Conservation (phyloP, 805 yeast species). For the Lipomyces spencermartinsiae region DNA sequence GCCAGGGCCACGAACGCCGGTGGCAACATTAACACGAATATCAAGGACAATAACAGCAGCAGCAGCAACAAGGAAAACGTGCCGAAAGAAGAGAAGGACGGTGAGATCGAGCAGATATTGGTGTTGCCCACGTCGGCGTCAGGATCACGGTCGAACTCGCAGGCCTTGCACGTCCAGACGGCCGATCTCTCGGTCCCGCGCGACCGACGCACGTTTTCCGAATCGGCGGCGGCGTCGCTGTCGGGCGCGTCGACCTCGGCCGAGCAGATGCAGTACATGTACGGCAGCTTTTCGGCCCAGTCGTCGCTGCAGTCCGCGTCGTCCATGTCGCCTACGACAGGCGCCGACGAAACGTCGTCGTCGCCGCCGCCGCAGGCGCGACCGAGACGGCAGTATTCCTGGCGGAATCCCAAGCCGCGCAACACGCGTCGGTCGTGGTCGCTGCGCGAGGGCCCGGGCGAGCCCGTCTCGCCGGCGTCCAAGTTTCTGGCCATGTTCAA, state of each 20-base stretch:
- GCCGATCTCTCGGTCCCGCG: neutral
- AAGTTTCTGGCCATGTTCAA: conserved; percentile 29
- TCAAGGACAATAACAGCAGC: neutral
- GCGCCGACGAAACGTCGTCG: conserved; percentile 17
- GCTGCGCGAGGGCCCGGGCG: conserved; percentile 13
- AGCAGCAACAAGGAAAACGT: neutral
- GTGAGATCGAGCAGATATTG: neutral
- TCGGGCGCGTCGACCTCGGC: neutral
- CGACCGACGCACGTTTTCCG: conserved; percentile 4
- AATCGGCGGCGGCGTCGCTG: neutral
- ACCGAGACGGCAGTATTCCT: conserved; percentile 28
- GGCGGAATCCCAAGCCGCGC: conserved; percentile 36
- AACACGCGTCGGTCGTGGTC: conserved; percentile 29
- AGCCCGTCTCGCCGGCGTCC: conserved; percentile 32
- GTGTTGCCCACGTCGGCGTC: neutral
- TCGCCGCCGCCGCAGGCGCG: conserved; percentile 15
- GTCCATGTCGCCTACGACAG: conserved; percentile 4
- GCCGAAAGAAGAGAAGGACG: neutral
- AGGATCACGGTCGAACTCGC: neutral
- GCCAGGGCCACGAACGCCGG: neutral
- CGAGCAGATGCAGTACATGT: conserved; percentile 3
- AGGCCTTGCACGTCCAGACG: conserved; percentile 9
- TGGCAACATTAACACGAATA: neutral
- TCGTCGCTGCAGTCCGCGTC: conserved; percentile 5
- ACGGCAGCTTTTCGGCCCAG: conserved; percentile 5